A percentile compares a stretch with the other conserved stretches of the same genome.
These are phyloP conservation scores for Aspergillus leporis DNA, from an alignment of 495 filamentous ascomycete species.

Conservation along the genomic window DNA sequence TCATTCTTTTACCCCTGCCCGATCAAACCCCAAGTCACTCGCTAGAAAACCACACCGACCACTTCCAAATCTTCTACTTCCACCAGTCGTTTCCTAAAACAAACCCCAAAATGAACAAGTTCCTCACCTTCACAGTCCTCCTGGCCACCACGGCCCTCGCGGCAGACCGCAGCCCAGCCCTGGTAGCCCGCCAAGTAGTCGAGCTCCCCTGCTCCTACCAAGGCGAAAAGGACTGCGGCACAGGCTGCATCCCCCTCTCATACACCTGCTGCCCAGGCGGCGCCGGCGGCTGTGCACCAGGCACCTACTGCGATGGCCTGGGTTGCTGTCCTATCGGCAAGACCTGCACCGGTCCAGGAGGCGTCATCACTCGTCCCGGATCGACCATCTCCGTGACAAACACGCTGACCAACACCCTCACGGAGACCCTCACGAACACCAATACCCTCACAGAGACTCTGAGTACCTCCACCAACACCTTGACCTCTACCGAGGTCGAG, in stretches of 20 bases:
- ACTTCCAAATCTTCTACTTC: background rate
- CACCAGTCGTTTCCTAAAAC: background rate
- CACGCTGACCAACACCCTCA: constrained; percentile 3
- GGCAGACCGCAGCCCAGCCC: background rate
- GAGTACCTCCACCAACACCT: background rate
- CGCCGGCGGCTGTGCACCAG: background rate
- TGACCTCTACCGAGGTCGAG: background rate
- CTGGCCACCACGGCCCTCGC: constrained; percentile 5
- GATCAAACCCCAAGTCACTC: background rate
- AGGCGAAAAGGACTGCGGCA: background rate
- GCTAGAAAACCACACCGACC: background rate
- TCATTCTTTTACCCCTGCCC: background rate
- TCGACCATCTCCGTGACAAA: constrained; percentile 4
- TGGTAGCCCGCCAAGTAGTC: background rate
- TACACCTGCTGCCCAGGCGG: constrained; percentile 2
- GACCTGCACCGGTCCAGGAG: background rate
- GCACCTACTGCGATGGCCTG: background rate
- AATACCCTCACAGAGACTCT: background rate
- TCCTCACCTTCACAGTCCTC: background rate
- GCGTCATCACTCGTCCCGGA: constrained; percentile 3
- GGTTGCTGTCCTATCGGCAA: constrained; percentile 6
- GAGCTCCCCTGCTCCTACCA: constrained; percentile 10
- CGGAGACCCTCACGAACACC: background rate
- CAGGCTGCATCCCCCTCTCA: constrained; percentile 1
- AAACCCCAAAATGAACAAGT: background rate